A percentile compares a stretch with the other conserved stretches of the same genome.
Evolutionary conservation across 2,329 filamentous ascomycete genomes (phyloP).

Genomic region (Diplodia seriata): DNA sequence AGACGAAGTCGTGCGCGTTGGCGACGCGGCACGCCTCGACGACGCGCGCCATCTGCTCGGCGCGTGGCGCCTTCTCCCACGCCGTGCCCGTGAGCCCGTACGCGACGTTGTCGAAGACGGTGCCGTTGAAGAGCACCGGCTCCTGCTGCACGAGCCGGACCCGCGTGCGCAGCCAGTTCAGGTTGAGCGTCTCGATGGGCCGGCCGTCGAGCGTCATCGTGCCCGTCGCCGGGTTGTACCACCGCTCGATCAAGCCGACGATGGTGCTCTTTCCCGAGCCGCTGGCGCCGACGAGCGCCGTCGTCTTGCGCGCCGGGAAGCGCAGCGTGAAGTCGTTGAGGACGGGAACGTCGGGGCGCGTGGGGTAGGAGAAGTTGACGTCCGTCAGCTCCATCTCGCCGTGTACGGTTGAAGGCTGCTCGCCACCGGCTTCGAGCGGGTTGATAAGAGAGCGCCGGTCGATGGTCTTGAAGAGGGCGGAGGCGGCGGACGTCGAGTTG

Average conservation of each 20-base stretch:
- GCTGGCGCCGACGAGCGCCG: conserved; percentile 90
- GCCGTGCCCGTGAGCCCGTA: conserved; percentile 68
- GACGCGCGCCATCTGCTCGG: conserved; percentile 64
- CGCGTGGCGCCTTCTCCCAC: conserved; percentile 40
- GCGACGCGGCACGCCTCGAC: conserved; percentile 87
- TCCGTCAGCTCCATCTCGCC: conserved; percentile 74
- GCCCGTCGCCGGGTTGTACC: conserved; percentile 88
- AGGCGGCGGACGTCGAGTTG: conserved; percentile 45
- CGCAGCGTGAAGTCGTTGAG: conserved; percentile 81
- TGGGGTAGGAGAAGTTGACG: conserved; percentile 94
- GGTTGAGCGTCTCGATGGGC: conserved; percentile 80
- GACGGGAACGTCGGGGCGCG: conserved; percentile 85
- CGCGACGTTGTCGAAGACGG: conserved; percentile 88
- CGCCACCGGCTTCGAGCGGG: conserved; percentile 36
- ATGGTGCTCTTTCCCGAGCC: conserved; percentile 96
- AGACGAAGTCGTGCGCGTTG: conserved; percentile 93
- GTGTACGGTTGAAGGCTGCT: conserved; percentile 37
- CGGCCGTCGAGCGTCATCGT: conserved; percentile 78
- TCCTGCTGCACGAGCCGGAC: conserved; percentile 94
- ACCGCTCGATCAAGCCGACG: conserved; percentile 89
- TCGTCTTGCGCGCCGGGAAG: conserved; percentile 89
- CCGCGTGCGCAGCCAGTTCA: conserved; percentile 90
- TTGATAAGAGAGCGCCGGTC: conserved; percentile 30
- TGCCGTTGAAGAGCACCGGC: conserved; percentile 86
- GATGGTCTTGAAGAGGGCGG: conserved; percentile 42